These are phyloP conservation scores for Leishmania tarentolae DNA, from an alignment of 208 protist species.

Conservation along the genomic window DNA sequence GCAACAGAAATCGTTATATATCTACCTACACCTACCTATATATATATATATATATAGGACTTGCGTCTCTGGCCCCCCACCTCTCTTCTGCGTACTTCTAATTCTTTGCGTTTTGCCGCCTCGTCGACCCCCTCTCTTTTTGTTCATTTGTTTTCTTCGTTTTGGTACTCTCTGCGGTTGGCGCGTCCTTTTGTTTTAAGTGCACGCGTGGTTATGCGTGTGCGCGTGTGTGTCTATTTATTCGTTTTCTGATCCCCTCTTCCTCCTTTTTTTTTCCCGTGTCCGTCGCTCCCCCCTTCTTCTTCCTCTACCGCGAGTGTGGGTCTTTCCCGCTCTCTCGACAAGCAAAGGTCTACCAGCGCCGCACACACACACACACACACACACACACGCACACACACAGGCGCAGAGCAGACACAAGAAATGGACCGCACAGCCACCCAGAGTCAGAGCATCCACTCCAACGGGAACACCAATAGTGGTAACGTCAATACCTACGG, in stretches of 20 bases:
- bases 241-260: background rate
- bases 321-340: background rate
- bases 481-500: constrained; percentile 8
- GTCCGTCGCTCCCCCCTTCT: background rate
- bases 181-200: background rate
- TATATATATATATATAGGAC: background rate
- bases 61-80: too few species aligned
- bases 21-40: background rate
- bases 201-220: background rate
- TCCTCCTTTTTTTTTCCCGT: background rate
- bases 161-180: background rate
- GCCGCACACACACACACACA: background rate
- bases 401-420: background rate
- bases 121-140: background rate
- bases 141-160: background rate
- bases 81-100: background rate
- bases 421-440: constrained; percentile 7
- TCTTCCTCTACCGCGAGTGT: background rate
- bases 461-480: constrained; percentile 10
- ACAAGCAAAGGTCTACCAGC: background rate
- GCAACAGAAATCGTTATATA: background rate
- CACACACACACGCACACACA: background rate
- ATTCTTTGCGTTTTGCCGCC: background rate
- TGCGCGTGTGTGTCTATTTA: background rate
- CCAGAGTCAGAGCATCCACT: constrained; percentile 14